Conservation (phyloP, 2,329 filamentous ascomycete species). For the Rhynchosporium graminicola region DNA sequence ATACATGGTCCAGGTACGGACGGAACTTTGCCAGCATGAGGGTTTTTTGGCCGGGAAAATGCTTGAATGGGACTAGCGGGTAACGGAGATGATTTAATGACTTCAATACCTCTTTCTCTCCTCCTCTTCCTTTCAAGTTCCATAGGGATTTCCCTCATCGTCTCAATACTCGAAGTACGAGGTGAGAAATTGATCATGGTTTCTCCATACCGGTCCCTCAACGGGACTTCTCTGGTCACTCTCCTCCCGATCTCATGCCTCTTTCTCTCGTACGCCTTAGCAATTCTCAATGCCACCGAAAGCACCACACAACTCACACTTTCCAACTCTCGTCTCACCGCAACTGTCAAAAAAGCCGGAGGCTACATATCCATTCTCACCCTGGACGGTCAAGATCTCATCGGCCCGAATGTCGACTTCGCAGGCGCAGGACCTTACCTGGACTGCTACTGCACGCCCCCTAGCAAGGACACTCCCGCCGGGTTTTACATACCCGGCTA, state of each 20-base stretch:
- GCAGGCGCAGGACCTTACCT: slow-evolving; percentile 58
- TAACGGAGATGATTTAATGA: background rate
- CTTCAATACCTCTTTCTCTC: too few species aligned
- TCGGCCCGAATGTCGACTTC: slow-evolving; percentile 48
- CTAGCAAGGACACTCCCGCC: slow-evolving; percentile 14
- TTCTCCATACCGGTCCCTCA: background rate
- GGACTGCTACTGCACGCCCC: slow-evolving; percentile 63
- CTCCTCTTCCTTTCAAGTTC: too few species aligned
- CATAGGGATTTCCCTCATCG: too few species aligned
- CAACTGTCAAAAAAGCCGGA: slow-evolving; percentile 46
- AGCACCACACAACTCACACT: slow-evolving; percentile 42
- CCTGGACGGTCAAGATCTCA: slow-evolving; percentile 53
- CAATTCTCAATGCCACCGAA: slow-evolving; percentile 35
- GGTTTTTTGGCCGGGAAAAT: background rate
- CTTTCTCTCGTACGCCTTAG: background rate
- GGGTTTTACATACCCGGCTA: slow-evolving; percentile 61
- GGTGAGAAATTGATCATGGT: background rate
- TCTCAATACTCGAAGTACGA: background rate
- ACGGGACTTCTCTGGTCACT: background rate
- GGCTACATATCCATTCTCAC: slow-evolving; percentile 47
- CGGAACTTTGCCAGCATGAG: background rate
- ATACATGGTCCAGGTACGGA: background rate
- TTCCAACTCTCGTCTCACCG: slow-evolving; percentile 47
- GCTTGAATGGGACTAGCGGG: slow-evolving; percentile 5
- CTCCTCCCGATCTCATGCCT: background rate